Base-by-base conservation (phyloP, 805 yeast species). In the Metschnikowia cerradonensis region DNA sequence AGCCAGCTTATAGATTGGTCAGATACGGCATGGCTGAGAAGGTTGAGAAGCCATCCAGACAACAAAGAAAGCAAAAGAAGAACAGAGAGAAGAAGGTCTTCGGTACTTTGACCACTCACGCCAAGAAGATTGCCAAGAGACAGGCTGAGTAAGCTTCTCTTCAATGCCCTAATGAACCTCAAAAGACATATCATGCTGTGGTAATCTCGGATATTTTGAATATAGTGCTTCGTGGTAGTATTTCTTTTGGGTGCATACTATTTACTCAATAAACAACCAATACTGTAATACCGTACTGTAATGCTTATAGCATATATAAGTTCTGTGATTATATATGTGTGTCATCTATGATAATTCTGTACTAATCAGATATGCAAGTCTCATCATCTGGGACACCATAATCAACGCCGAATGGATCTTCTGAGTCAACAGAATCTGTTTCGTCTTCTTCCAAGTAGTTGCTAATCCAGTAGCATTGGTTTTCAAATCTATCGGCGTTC, bases 41-140 rank as follows among this genome's bases (percentile, higher is more conserved):
- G 86, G 91, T 86, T 71, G 97, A 92, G 80, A 90, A 90, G 84
- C 82, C 96, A 69, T 90, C 97, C 70, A 91, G 98, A 90, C 97
- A 91, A 83, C 99, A 94, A 84, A 90, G 99, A 86, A 94, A 94
- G 81, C 98, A 92, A 84, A 90, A 88, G 90, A 92, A 94, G 91
- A 94, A 94, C 96, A 90, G 97, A 84, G 96, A 88, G 73, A 86
- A 87, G 90, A 94, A 94, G 88, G 78, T 89, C 86, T 90, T 92
- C 73, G 99, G 99, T 86, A 94, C 99, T 71, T 96, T 91, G 73
- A 86, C 83, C 77, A 84, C 88, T 78, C 87, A 85, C 78, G 95
- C 96, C 78, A 91, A 90, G 84, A 85, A 80, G 78, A 82, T 84
- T 73, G 92, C 92, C 74, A 87, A 81, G 79, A 88, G 95, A 86